Evolutionary conservation across 2,329 filamentous ascomycete species (phyloP), one percentile per base, ranked within the genome.

Genomic region (Mariannaea sp.): DNA sequence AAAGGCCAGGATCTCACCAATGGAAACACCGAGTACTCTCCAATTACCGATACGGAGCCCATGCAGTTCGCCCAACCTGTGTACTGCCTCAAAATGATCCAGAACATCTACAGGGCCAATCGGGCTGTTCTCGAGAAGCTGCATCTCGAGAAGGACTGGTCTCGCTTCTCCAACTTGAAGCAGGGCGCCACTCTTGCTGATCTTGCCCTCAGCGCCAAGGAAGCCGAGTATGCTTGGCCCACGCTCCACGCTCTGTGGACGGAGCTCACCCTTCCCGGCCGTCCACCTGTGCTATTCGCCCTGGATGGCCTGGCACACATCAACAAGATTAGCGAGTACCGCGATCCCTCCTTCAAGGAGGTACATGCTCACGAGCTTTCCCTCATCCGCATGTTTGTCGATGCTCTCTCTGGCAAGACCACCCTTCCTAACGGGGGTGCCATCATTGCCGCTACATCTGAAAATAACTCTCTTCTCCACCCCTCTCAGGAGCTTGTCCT

Each of bases 301-400:
- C 75, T 95, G 44, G 94, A 99, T 69, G 87, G 87, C 46, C 78
- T 97, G 29, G 80, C 84, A 49, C 89, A 94, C 75, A 83, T 92
- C 73, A 96, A 96, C 89, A 81, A 81, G 61, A 69, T 85, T 30
- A 90, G 87, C 58, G 84, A 82, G 38, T 99, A 97, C 77, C 83
- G 87, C 59, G 83, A 83, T 58, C 77, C 87, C 2, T 78, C 88
- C 19, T 88, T 84, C 65, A 82, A 90, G 57, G 79, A 79, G 12
- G 88, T 99, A 58, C 94, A 99, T 76, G 82, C 92, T 22, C 90
- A 96, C 73, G 89, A 97, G 66, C 80, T 99, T 24, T 79, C 83
- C 19, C 78, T 97, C 17, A 78, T 96, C 46, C 81, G 85, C 50
- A 82, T 89, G 61, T 96, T 96, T 72, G 73, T 88, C 55, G 84